These are phyloP conservation scores for Puccinia hordei DNA, from an alignment of 1,284 basidiomycete genomes.

Conservation along the genomic window DNA sequence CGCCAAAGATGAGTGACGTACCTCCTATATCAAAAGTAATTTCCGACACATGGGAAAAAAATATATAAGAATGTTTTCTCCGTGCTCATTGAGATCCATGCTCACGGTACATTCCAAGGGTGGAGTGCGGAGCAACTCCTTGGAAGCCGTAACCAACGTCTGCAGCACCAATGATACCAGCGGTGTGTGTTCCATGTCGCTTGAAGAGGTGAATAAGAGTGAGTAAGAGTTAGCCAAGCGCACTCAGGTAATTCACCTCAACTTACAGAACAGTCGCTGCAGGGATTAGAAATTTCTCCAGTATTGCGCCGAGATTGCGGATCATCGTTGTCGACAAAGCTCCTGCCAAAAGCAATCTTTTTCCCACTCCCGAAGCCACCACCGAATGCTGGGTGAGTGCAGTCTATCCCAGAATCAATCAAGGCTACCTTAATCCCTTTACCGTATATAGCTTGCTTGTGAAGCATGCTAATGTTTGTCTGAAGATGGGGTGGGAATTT, in stretches of 20 bases:
- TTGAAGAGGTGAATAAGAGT: background rate
- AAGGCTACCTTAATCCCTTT: slow-evolving; percentile 42
- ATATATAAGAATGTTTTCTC: background rate
- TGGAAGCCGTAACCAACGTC: slow-evolving; percentile 39
- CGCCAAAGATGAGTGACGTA: background rate
- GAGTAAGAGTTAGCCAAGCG: background rate
- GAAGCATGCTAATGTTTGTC: slow-evolving; percentile 64
- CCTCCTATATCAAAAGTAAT: background rate
- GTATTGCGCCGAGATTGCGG: background rate
- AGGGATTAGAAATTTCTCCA: slow-evolving; percentile 21
- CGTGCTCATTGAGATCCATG: background rate
- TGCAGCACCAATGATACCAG: slow-evolving; percentile 37
- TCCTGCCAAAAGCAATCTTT: slow-evolving; percentile 68
- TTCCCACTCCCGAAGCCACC: slow-evolving; percentile 67
- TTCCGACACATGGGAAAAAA: background rate
- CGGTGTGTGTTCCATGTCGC: slow-evolving; percentile 47
- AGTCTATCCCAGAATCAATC: slow-evolving; percentile 63
- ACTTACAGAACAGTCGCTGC: slow-evolving; percentile 38
- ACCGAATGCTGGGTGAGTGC: slow-evolving; percentile 69
- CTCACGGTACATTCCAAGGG: slow-evolving; percentile 46
- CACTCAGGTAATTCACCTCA: background rate
- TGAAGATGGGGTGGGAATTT: slow-evolving; percentile 62
- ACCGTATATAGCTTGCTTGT: slow-evolving; percentile 31
- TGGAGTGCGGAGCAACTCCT: slow-evolving; percentile 41
- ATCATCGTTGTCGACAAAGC: slow-evolving; percentile 60